Percentiles rank a stretch among this genome's conserved stretches.
These are phyloP conservation scores for Brassica carinata DNA, from an alignment of 345 rosid genomes.

Conservation along the genomic window DNA sequence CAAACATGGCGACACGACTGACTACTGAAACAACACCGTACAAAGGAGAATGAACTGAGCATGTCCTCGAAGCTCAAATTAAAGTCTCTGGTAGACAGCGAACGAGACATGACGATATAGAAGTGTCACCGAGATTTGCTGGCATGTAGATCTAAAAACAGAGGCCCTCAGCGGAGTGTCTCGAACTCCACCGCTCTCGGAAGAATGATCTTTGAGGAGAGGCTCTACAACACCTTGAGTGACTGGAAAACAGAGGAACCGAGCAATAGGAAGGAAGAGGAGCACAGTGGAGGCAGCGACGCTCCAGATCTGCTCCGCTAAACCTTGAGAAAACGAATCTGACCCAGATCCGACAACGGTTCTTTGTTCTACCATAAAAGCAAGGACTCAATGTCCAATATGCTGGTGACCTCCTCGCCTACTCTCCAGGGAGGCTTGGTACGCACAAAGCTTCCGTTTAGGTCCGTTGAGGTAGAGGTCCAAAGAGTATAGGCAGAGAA, in stretches of 20 bases:
- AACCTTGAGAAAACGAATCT: background rate
- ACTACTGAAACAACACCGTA: too few relatives aligned
- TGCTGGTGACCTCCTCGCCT: background rate
- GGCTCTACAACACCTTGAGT: background rate
- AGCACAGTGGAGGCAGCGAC: background rate
- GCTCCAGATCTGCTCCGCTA: background rate
- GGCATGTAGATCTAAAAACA: too few relatives aligned
- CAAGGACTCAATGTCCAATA: background rate
- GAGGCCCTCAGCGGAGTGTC: background rate
- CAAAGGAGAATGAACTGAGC: too few relatives aligned
- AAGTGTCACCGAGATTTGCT: too few relatives aligned
- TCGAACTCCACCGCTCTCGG: background rate
- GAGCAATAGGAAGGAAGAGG: background rate
- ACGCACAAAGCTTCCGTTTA: background rate
- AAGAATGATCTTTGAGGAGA: background rate
- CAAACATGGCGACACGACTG: too few relatives aligned
- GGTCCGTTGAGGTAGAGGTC: background rate
- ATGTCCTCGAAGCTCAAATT: too few relatives aligned
- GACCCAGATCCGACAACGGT: background rate
- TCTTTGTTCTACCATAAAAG: background rate
- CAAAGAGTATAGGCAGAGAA: background rate
- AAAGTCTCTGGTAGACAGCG: too few relatives aligned
- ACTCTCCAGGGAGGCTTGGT: background rate
- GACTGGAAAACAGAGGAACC: background rate
- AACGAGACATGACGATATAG: too few relatives aligned